Evolutionary conservation across 805 yeast species (phyloP).

Genomic region (Suhomyces tanzawaensis): DNA sequence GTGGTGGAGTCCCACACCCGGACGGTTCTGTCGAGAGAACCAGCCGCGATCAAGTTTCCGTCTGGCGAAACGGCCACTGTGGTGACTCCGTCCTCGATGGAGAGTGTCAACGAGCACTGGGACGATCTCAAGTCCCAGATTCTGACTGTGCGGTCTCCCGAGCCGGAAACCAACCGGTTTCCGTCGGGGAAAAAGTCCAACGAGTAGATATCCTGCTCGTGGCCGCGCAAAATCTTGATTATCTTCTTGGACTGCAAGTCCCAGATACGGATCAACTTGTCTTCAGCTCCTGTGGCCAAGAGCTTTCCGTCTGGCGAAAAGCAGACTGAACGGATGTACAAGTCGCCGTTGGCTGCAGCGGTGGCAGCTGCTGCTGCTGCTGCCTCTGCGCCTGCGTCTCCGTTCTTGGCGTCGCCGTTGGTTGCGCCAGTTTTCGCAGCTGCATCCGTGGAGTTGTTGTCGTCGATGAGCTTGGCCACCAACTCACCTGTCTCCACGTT

Average conservation of each 20-base stretch:
- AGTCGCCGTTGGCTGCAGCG: slow-evolving; percentile 71
- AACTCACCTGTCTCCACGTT: slow-evolving; percentile 89
- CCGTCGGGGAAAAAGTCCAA: slow-evolving; percentile 95
- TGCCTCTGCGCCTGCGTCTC: slow-evolving; percentile 18
- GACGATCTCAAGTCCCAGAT: slow-evolving; percentile 94
- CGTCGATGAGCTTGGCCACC: slow-evolving; percentile 84
- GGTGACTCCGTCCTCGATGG: slow-evolving; percentile 97
- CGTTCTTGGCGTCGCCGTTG: slow-evolving; percentile 17
- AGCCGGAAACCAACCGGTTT: slow-evolving; percentile 86
- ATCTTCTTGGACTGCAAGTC: slow-evolving; percentile 83
- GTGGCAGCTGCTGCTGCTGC: slow-evolving; percentile 29
- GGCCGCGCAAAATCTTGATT: slow-evolving; percentile 84
- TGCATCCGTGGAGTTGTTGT: slow-evolving; percentile 45
- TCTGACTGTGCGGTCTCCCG: slow-evolving; percentile 94
- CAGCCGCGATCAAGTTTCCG: slow-evolving; percentile 92
- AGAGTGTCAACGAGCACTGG: slow-evolving; percentile 81
- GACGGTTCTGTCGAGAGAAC: slow-evolving; percentile 91
- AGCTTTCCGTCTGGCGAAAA: slow-evolving; percentile 92
- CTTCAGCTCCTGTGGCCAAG: slow-evolving; percentile 93
- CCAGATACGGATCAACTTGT: slow-evolving; percentile 91
- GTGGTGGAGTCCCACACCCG: slow-evolving; percentile 96
- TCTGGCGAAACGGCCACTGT: slow-evolving; percentile 97
- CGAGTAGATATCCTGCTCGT: slow-evolving; percentile 96
- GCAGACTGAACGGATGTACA: slow-evolving; percentile 92
- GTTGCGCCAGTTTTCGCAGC: slow-evolving; percentile 29